phyloP scores from a whole-genome alignment of 1,139 yeast genomes.

The Candida freyschussii region DNA sequence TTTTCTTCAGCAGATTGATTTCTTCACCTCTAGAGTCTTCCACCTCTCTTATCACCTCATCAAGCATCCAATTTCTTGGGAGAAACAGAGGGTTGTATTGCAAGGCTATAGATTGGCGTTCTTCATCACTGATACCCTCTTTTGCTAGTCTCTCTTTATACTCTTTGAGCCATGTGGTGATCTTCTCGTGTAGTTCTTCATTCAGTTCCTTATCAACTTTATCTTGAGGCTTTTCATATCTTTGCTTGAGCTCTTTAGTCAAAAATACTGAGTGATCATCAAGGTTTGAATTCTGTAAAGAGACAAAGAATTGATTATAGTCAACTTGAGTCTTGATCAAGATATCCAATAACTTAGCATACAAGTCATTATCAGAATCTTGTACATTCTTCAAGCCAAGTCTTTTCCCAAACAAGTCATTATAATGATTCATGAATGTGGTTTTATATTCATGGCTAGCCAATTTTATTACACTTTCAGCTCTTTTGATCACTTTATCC shows the following conservation, averaged over 20 bases:
- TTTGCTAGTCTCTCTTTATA: slow-evolving; percentile 38
- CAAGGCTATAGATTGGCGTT: slow-evolving; percentile 38
- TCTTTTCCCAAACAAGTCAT: slow-evolving; percentile 56
- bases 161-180: slow-evolving; percentile 34
- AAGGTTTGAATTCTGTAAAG: slow-evolving; percentile 43
- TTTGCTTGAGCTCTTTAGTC: slow-evolving; percentile 25
- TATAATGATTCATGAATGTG: slow-evolving; percentile 56
- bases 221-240: slow-evolving; percentile 24
- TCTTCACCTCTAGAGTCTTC: slow-evolving; percentile 28
- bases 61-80: slow-evolving; percentile 83
- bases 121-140: slow-evolving; percentile 33
- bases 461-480: slow-evolving; percentile 57
- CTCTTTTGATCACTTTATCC: slow-evolving; percentile 51
- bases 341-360: slow-evolving; percentile 45
- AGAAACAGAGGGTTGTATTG: slow-evolving; percentile 69
- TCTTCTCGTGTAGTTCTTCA: slow-evolving; percentile 27
- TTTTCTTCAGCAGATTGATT: slow-evolving; percentile 42
- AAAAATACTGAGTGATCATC: slow-evolving; percentile 35
- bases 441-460: slow-evolving; percentile 65
- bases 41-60: slow-evolving; percentile 61
- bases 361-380: slow-evolving; percentile 38
- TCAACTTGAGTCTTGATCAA: slow-evolving; percentile 63
- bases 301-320: slow-evolving; percentile 72
- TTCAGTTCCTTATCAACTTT: slow-evolving; percentile 26
- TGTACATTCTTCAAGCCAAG: slow-evolving; percentile 52